phyloP scores from a whole-genome alignment of 192 early-diverging fungal genomes.

The Kappamyces sp. region DNA sequence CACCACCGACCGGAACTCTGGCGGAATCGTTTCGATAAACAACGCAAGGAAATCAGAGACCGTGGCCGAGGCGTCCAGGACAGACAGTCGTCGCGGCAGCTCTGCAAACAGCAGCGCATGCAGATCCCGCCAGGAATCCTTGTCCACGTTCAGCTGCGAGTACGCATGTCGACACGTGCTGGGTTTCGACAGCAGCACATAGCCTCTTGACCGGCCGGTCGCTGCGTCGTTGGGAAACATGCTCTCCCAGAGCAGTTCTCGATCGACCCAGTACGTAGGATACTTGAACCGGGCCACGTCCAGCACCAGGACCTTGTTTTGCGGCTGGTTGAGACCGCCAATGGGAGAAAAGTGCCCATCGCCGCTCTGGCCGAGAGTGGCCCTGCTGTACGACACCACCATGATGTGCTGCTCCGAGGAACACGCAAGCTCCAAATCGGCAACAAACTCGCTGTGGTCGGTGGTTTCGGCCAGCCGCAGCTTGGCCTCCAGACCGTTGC shows the following conservation, averaged over 20 bases:
- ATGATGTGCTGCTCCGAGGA: constrained; percentile 71
- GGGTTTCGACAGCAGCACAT: constrained; percentile 65
- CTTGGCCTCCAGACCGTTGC: constrained; percentile 70
- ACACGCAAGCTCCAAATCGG: constrained; percentile 64
- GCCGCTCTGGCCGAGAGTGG: constrained; percentile 75
- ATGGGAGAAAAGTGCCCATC: constrained; percentile 91
- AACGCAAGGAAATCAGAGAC: constrained; percentile 18
- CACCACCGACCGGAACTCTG: constrained; percentile 25
- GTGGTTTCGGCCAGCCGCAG: constrained; percentile 63
- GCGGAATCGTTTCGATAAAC: constrained; percentile 23
- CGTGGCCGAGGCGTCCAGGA: constrained; percentile 7
- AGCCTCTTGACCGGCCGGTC: constrained; percentile 77
- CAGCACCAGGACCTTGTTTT: constrained; percentile 70
- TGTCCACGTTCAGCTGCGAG: constrained; percentile 23
- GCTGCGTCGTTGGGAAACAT: constrained; percentile 75
- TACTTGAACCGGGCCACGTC: constrained; percentile 90
- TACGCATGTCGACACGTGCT: constrained; percentile 30
- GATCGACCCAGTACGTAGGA: constrained; percentile 76
- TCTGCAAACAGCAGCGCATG: constrained; percentile 15
- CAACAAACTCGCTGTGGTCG: constrained; percentile 65
- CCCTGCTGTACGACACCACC: constrained; percentile 81
- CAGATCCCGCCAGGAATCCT: constrained; percentile 23
- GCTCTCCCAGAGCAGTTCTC: constrained; percentile 69
- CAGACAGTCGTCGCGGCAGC: constrained; percentile 16
- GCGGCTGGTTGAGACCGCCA: constrained; percentile 69